phyloP scores from a whole-genome alignment of 768 basidiomycete genomes.

The Pleurotus ostreatus region DNA sequence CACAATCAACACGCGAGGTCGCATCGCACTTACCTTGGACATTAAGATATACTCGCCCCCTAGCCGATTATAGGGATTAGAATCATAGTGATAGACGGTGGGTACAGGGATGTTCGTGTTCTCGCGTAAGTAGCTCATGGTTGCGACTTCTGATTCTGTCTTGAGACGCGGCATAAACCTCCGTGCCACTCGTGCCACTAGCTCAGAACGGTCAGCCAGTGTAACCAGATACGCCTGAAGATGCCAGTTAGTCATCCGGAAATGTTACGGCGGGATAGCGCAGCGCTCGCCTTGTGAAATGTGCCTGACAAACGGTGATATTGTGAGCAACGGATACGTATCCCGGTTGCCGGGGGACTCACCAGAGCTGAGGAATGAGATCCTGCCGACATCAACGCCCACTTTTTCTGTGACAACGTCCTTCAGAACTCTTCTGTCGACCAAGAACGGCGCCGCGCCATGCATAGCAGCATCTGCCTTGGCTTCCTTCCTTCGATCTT shows the following conservation, averaged over 20 bases:
- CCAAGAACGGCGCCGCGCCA: slow-evolving; percentile 62
- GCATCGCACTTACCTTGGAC: slow-evolving; percentile 60
- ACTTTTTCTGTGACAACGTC: slow-evolving; percentile 76
- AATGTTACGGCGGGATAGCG: not conserved
- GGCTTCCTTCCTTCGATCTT: slow-evolving; percentile 62
- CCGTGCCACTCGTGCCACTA: slow-evolving; percentile 79
- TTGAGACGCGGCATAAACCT: slow-evolving; percentile 85
- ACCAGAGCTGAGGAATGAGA: slow-evolving; percentile 75
- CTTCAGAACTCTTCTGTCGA: slow-evolving; percentile 71
- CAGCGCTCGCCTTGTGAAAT: slow-evolving; percentile 65
- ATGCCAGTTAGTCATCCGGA: slow-evolving; percentile 6
- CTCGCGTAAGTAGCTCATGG: slow-evolving; percentile 74
- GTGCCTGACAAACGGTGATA: slow-evolving; percentile 49
- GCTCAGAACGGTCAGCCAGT: slow-evolving; percentile 51
- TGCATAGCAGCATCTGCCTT: slow-evolving; percentile 61
- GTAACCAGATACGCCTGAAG: slow-evolving; percentile 73
- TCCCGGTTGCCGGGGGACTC: slow-evolving; percentile 22
- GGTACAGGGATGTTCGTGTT: slow-evolving; percentile 73
- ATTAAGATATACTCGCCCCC: slow-evolving; percentile 86
- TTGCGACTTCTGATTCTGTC: slow-evolving; percentile 85
- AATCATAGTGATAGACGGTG: slow-evolving; percentile 69
- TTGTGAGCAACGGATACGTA: slow-evolving; percentile 9
- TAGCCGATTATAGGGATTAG: slow-evolving; percentile 80
- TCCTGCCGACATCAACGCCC: slow-evolving; percentile 60
- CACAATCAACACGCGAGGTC: not conserved